Evolutionary conservation across 2,329 filamentous ascomycete genomes (phyloP), one percentile per base, ranked within the genome.

Genomic region (Colletotrichum orbiculare): DNA sequence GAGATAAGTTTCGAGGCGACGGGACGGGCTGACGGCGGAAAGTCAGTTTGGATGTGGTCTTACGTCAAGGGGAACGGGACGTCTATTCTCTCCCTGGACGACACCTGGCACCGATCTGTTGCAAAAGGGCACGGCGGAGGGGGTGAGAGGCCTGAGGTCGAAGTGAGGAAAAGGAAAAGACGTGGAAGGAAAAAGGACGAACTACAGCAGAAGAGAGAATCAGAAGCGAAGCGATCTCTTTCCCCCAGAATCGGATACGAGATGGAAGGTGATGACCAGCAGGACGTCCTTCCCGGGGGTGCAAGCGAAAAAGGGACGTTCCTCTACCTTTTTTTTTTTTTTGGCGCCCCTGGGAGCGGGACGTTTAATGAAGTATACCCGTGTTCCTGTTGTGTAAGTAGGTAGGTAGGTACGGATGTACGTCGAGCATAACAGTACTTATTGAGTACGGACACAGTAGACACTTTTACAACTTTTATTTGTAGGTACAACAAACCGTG

Each of bases 181-280:
- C 12, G 15, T 12, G 9, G 10, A 17, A 47, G 37, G 47, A 39
- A 17, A 48, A 45, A 34, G 47, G 52, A 63, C 25, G 25, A 25
- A 25, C 25, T 25, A 25, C 25, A 25, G 25, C 25, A 25, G 25
- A 53, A 58, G 58, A 60, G 63, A 60, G 57, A 50, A 49, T 38
- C 61, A 60, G 50, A 61, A 52, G 62, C 52, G 58, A 66, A 62
- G 25, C 25, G 25, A 58, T 57, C 58, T 43, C 52, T 63, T 53
- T 63, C 63, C 58, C 58, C 62, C 62, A 66, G 63, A 66, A 62
- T 66, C 37, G 63, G 58, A 66, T 66, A 63, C 58, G 63, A 66
- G 63, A 25, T 25, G 25, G 25, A 10, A 43, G 58, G 52, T 61
- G 37, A 56, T 56, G 52, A 50, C 39, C 52, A 56, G 52, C 17